A percentile compares a stretch with the other conserved stretches of the same genome.
Evolutionary conservation across 2,329 filamentous ascomycete genomes (phyloP).

Genomic region (Xylaria sp.): DNA sequence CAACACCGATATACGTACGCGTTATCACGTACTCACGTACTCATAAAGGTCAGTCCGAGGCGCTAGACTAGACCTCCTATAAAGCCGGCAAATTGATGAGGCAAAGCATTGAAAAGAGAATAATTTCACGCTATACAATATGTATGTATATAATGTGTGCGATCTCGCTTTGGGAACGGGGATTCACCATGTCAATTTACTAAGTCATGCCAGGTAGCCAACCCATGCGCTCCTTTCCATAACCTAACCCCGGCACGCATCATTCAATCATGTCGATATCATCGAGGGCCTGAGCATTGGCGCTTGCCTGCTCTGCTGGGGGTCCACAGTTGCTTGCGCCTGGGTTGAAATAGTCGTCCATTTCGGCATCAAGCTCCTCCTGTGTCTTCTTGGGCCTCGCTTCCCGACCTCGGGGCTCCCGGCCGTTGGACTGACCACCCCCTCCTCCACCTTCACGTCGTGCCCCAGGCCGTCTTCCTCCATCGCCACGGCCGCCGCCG

Average conservation of each 20-base stretch:
- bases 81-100: not conserved
- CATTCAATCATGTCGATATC: slow-evolving; percentile 75
- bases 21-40: too few relatives aligned
- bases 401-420: slow-evolving; percentile 49
- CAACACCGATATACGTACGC: too few relatives aligned
- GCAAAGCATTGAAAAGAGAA: not conserved
- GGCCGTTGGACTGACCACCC: slow-evolving; percentile 39
- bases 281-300: slow-evolving; percentile 43
- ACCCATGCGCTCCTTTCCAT: not conserved
- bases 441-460: slow-evolving; percentile 47
- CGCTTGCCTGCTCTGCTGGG: slow-evolving; percentile 38
- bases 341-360: slow-evolving; percentile 86
- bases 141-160: not conserved
- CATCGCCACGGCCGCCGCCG: slow-evolving; percentile 48
- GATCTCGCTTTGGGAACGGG: not conserved
- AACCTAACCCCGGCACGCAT: slow-evolving; percentile 6
- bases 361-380: slow-evolving; percentile 92
- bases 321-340: slow-evolving; percentile 43
- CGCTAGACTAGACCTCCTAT: too few relatives aligned
- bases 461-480: slow-evolving; percentile 48
- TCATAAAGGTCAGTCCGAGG: too few relatives aligned
- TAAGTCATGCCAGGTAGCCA: not conserved
- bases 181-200: not conserved
- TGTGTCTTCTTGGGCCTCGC: slow-evolving; percentile 80
- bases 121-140: not conserved